Evolutionary conservation across 805 yeast species (phyloP), one percentile per base, ranked within the genome.

Genomic region (Starmerella geochares): DNA sequence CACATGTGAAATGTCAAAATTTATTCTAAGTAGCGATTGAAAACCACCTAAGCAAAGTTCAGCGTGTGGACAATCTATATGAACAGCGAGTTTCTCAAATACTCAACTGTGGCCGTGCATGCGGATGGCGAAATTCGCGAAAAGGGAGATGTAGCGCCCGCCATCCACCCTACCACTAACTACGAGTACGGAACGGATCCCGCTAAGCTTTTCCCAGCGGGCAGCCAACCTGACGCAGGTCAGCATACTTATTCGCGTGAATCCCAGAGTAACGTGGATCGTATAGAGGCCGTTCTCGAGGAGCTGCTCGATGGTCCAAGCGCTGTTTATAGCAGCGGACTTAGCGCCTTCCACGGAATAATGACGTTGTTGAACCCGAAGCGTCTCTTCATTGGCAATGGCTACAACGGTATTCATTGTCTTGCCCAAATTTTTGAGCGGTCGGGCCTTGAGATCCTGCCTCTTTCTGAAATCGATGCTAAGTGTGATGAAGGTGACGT

Each of bases 381-480:
- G 57, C 71, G 71, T 11, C 66, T 88, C 19, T 81, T 85, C 23
- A 75, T 85, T 55, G 92, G 83, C 3, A 77, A 80, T 32, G 84
- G 88, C 5, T 88, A 88, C 65, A 94, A 83, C 60, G 97, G 96
- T 3, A 76, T 82, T 53, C 83, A 76, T 50, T 85, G 83, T 4
- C 77, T 84, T 49, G 74, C 81, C 3, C 69, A 77, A 20, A 69
- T 86, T 11, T 71, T 81, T 56, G 66, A 76, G 5, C 72, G 92
- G 54, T 75, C 80, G 53, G 51, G 51, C 3, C 31, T 63, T 19
- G 54, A 65, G 49, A 49, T 60, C 10, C 50, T 51, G 23, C 55
- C 60, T 1, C 51, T 63, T n/a, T 66, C 62, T 24, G 48, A 54
- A 19, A 67, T 58, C 29, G 61, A 60, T 3, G 77, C 73, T 5